Evolutionary conservation across 2,329 filamentous ascomycete species (phyloP).

Genomic region (Trichoderma atroviride): DNA sequence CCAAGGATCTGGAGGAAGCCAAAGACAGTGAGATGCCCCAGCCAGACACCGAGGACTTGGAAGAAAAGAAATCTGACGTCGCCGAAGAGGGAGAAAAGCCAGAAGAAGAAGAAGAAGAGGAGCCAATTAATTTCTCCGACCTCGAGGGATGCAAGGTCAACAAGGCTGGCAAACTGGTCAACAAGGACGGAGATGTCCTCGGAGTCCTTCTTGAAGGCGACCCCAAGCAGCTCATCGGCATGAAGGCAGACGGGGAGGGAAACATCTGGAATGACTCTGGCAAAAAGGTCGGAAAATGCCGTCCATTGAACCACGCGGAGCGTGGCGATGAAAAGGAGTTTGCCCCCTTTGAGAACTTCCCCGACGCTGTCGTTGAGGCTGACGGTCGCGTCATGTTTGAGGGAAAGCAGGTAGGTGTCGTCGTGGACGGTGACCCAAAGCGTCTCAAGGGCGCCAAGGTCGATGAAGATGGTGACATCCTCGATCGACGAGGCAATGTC

Average conservation of each 20-base stretch:
- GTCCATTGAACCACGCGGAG: constrained; percentile 59
- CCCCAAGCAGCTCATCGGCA: constrained; percentile 64
- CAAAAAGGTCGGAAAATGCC: constrained; percentile 67
- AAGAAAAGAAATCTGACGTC: background rate
- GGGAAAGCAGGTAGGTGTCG: constrained; percentile 59
- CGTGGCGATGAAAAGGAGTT: constrained; percentile 51
- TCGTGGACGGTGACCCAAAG: constrained; percentile 66
- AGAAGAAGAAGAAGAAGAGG: constrained; percentile 30
- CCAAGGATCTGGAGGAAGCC: background rate
- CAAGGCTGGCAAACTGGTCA: constrained; percentile 61
- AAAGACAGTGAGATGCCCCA: background rate
- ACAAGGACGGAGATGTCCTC: constrained; percentile 56
- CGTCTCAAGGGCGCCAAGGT: constrained; percentile 66
- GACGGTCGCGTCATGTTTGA: constrained; percentile 56
- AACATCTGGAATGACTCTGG: constrained; percentile 72
- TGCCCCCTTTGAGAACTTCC: constrained; percentile 62
- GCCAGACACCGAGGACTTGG: background rate
- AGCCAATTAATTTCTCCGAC: constrained; percentile 49
- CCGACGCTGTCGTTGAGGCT: constrained; percentile 55
- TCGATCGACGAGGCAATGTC: constrained; percentile 68
- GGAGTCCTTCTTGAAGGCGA: constrained; percentile 67
- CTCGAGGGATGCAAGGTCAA: constrained; percentile 60
- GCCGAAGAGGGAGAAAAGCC: constrained; percentile 28
- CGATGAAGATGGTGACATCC: constrained; percentile 69
- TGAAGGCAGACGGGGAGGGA: constrained; percentile 66